These are phyloP conservation scores for Veloporphyrellus conicus DNA, from an alignment of 1,284 basidiomycete genomes.

Conservation along the genomic window DNA sequence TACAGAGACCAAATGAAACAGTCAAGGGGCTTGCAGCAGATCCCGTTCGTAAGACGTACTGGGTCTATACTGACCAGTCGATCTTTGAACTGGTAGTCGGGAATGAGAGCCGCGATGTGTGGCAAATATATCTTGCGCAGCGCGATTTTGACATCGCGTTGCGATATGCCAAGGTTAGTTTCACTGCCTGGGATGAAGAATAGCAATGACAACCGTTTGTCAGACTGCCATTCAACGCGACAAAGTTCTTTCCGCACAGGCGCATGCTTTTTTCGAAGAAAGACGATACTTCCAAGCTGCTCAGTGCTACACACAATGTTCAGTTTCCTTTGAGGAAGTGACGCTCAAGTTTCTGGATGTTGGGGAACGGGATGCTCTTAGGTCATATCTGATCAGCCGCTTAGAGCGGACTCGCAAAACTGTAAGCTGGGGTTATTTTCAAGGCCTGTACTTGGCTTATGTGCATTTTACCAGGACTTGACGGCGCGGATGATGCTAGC, in stretches of 20 bases:
- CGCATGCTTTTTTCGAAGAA: constrained; percentile 77
- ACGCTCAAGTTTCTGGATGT: constrained; percentile 86
- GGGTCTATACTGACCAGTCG: constrained; percentile 89
- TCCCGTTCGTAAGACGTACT: constrained; percentile 84
- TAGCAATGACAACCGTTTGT: constrained; percentile 3
- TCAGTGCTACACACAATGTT: constrained; percentile 86
- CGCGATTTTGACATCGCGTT: constrained; percentile 77
- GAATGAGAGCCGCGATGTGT: constrained; percentile 92
- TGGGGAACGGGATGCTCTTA: constrained; percentile 86
- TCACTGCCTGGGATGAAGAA: neutral
- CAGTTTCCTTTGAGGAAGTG: constrained; percentile 89
- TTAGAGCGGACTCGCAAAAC: constrained; percentile 78
- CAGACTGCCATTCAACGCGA: constrained; percentile 85
- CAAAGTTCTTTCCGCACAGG: constrained; percentile 80
- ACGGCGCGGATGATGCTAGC: constrained; percentile 97
- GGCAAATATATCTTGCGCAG: constrained; percentile 85
- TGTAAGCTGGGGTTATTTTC: constrained; percentile 41
- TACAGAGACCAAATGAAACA: constrained; percentile 67
- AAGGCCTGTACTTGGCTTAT: neutral
- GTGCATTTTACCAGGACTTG: constrained; percentile 55
- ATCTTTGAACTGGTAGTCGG: constrained; percentile 85
- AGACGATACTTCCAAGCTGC: constrained; percentile 88
- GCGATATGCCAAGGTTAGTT: constrained; percentile 71
- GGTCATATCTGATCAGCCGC: constrained; percentile 86
- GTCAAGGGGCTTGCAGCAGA: constrained; percentile 78